Conservation (phyloP, 2,329 filamentous ascomycete genomes). For the Cryphonectria naterciae region DNA sequence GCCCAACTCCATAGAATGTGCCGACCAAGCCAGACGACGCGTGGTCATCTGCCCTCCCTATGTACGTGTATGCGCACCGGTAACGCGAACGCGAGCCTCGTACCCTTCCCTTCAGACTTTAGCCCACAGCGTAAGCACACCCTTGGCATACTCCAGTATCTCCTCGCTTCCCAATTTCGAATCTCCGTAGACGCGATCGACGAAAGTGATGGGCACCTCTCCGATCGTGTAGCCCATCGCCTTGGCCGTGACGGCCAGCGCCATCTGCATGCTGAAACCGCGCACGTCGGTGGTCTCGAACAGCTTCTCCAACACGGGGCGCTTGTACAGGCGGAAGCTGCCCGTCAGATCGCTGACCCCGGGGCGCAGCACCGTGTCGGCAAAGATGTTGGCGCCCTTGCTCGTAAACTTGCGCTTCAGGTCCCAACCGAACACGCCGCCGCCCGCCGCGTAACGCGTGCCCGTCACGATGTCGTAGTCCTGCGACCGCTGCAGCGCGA, state of each 20-base stretch:
- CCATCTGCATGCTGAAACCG: conserved; percentile 99
- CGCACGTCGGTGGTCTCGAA: conserved; percentile 92
- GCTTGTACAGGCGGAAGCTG: conserved; percentile 94
- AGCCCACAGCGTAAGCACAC: conserved; percentile 76
- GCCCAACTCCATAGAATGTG: conserved; percentile 33
- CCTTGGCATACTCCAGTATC: conserved; percentile 95
- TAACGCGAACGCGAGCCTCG: background rate
- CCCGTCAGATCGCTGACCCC: conserved; percentile 96
- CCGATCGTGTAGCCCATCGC: conserved; percentile 92
- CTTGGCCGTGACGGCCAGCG: conserved; percentile 98
- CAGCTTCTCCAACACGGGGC: conserved; percentile 82
- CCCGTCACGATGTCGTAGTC: conserved; percentile 97
- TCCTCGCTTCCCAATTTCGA: conserved; percentile 87
- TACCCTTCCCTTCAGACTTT: conserved; percentile 63
- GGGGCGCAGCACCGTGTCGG: conserved; percentile 89
- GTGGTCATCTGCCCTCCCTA: background rate
- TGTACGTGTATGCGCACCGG: background rate
- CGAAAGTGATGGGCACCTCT: conserved; percentile 95
- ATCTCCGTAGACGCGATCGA: conserved; percentile 88
- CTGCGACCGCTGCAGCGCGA: conserved; percentile 73
- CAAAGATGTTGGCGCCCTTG: conserved; percentile 90
- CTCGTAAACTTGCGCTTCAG: conserved; percentile 85
- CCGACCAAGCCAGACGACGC: conserved; percentile 10
- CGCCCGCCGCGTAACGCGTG: conserved; percentile 86
- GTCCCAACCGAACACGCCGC: conserved; percentile 96